Base-by-base conservation (phyloP, 495 filamentous ascomycete genomes). In the Penicillium paradoxum region DNA sequence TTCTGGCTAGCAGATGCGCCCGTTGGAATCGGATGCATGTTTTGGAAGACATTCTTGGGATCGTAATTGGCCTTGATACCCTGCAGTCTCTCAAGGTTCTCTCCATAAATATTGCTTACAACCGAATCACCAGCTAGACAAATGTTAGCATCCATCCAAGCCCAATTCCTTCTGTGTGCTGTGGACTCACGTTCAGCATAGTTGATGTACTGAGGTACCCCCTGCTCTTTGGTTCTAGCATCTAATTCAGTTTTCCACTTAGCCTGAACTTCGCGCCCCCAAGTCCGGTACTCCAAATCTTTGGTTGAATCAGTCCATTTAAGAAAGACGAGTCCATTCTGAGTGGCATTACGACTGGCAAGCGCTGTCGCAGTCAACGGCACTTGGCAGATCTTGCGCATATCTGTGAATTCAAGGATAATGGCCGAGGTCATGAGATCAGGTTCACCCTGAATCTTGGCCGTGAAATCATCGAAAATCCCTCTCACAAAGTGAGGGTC, bases 1-100 rank as follows among this genome's bases (percentile, higher is more conserved):
- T 46, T 22, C 11, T 22, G 5, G 5, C 18, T 19, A 19, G 13
- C 21, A 14, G 22, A 44, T 47, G 19, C 45, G 4, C 15, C 15
- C n/a, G 32, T 36, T 15, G 56, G 24, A 30, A 68, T 60, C 0
- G 65, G 57, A 21, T 73, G 70, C 68, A 73, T 73, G 54, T 75
- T 72, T 45, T 72, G 62, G 57, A 84, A 84, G 17, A 82, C 55
- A 57, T 82, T 82, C 1, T 62, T 69, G 0, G 80, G 78, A 53
- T 84, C 80, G 49, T 82, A 83, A 47, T 75, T 68, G 39, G 66
- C 63, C 67, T 83, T 83, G 34, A 82, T 30, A 15, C 56, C 57
- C 51, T 72, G 67, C 52, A 82, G 54, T 8, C 70, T 68, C 1
- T 46, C 49, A 10, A 74, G 62, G 43, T 82, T 81, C n/a, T 57